Base-by-base conservation (phyloP, 192 early-diverging fungal genomes). In the Backusella luteola region DNA sequence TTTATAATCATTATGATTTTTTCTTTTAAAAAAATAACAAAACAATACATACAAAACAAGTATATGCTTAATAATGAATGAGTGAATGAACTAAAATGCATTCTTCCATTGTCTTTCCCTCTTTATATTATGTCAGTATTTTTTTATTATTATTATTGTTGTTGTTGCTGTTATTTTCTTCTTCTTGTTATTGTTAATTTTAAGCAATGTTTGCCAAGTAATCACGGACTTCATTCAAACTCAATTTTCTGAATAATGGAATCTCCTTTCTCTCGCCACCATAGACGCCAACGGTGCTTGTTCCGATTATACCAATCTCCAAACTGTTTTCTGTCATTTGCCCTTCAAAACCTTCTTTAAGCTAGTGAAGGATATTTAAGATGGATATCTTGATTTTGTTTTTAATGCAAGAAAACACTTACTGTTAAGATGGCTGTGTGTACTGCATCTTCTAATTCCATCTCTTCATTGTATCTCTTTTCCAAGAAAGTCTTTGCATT, bases 401-500 rank as follows among this genome's bases (percentile, higher is more conserved):
- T 42, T 26, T 41, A 14, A 23, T 66, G 38, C 38, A 39, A 12
- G 11, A 39, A 21, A 7, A 41, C 32, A 67, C 75, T 81, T 81
- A 81, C 80, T 36, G 98, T 99, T 70, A 99, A 87, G 77, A 98
- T 98, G n/a, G 98, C 94, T 14, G 97, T 99, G 87, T 99, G 96
- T 46, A 98, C 93, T 12, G 98, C 98, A 75, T 99, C 98, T 86
- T 99, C 98, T 34, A 98, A 89, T 84, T 98, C 97, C 88, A 99
- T 96, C 34, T 91, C 93, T 67, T 94, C 93, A 46, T 94, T 93
- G 79, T 93, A 96, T 83, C 93, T 93, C 90, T 99, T 99, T 84
- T 99, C 97, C 76, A 99, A 83, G 86, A 99, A 99, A 3, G 96
- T 99, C 90, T 99, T 99, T 75, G 98, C 96, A 84, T 99, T 99